A percentile compares a stretch with the other conserved stretches of the same genome.
Conservation (phyloP, 768 basidiomycete genomes). For the Agrocybe praecox region DNA sequence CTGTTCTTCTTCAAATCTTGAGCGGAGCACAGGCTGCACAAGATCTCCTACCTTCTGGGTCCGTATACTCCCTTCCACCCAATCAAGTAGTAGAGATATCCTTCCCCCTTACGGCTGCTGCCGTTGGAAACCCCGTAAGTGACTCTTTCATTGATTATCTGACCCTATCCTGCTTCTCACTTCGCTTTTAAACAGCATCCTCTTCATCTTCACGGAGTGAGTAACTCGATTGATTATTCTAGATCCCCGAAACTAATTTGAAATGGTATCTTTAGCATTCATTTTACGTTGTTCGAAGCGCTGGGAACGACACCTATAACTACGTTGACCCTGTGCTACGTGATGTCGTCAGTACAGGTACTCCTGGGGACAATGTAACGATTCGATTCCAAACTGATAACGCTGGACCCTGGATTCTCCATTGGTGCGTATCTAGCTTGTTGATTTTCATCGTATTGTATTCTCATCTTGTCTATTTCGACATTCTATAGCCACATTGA, state of each 20-base stretch:
- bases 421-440: conserved; percentile 12
- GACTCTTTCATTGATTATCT: neutral
- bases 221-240: conserved; percentile 14
- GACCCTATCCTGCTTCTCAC: neutral
- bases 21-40: conserved; percentile 43
- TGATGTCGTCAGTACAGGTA: conserved; percentile 38
- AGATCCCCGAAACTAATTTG: too few species aligned
- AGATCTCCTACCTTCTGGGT: conserved; percentile 40
- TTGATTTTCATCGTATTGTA: too few species aligned
- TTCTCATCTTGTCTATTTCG: too few species aligned
- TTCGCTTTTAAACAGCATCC: conserved; percentile 33
- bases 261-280: conserved; percentile 31
- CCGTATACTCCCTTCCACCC: conserved; percentile 42
- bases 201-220: conserved; percentile 40
- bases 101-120: conserved; percentile 35
- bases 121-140: conserved; percentile 32
- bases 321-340: conserved; percentile 49
- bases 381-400: conserved; percentile 15
- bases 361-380: conserved; percentile 14
- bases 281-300: conserved; percentile 42
- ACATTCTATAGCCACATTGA: neutral
- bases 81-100: conserved; percentile 50
- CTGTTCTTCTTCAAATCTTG: conserved; percentile 53
- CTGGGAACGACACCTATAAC: conserved; percentile 38
- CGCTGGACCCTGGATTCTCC: conserved; percentile 23